Percentiles rank a stretch among this genome's conserved stretches.
phyloP scores from a whole-genome alignment of 2,329 filamentous ascomycete species.

The Fusarium papillatum region DNA sequence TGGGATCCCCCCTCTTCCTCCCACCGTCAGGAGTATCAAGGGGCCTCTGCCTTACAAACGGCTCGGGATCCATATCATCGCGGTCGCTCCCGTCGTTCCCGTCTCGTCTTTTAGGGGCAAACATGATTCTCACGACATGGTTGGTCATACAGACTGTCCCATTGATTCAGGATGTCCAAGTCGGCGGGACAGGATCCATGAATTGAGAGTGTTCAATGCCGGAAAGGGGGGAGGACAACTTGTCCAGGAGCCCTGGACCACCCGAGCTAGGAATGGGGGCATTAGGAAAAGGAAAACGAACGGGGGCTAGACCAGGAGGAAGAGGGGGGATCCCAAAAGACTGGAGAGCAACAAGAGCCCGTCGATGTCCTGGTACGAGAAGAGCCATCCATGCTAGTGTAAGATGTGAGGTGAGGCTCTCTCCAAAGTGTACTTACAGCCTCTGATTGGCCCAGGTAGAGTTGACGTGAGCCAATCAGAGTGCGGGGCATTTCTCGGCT shows the following conservation, averaged over 20 bases:
- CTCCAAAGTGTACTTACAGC: constrained; percentile 45
- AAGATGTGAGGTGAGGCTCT: constrained; percentile 51
- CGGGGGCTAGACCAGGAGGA: constrained; percentile 30
- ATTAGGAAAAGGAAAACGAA: constrained; percentile 25
- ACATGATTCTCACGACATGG: constrained; percentile 43
- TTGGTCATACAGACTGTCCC: constrained; percentile 42
- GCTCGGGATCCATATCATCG: constrained; percentile 41
- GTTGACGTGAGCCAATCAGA: constrained; percentile 21
- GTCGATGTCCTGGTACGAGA: constrained; percentile 39
- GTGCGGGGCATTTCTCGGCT: constrained; percentile 20
- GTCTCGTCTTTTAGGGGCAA: constrained; percentile 40
- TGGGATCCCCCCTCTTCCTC: constrained; percentile 62
- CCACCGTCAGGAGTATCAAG: constrained; percentile 21
- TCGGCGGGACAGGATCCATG: constrained; percentile 38
- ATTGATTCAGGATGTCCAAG: constrained; percentile 35
- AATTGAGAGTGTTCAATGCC: constrained; percentile 32
- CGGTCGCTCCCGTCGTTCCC: constrained; percentile 45
- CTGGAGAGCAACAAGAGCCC: constrained; percentile 40
- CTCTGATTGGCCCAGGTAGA: constrained; percentile 46
- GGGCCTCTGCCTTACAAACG: constrained; percentile 36
- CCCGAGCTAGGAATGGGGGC: constrained; percentile 22
- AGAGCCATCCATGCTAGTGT: constrained; percentile 48
- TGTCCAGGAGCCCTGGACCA: constrained; percentile 12
- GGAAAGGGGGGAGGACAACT: constrained; percentile 41
- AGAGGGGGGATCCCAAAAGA: constrained; percentile 33